Percentiles rank a stretch among this genome's conserved stretches.
These are phyloP conservation scores for Metschnikowia amazonensis DNA, from an alignment of 805 yeast species.

Conservation along the genomic window DNA sequence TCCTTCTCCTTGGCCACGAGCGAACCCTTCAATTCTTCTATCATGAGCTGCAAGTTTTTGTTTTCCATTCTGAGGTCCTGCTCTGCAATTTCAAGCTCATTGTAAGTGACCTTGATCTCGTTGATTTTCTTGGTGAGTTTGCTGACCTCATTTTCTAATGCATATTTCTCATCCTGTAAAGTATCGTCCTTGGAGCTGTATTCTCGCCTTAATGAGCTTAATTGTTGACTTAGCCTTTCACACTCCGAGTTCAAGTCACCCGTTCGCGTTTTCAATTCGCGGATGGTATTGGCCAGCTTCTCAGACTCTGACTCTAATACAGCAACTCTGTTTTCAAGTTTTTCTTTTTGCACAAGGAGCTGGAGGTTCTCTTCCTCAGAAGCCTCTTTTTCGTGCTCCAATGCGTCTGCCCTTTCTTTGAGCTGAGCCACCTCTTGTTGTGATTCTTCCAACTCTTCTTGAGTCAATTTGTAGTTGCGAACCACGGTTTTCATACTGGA, in stretches of 20 bases:
- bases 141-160: slow-evolving; percentile 36
- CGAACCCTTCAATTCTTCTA: slow-evolving; percentile 46
- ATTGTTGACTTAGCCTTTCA: slow-evolving; percentile 43
- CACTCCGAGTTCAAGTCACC: slow-evolving; percentile 51
- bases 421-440: slow-evolving; percentile 8
- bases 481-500: slow-evolving; percentile 73
- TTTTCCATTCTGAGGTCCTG: slow-evolving; percentile 37
- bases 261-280: slow-evolving; percentile 21
- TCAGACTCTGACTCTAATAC: slow-evolving; percentile 10
- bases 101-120: slow-evolving; percentile 38
- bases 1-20: slow-evolving; percentile 28
- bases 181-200: slow-evolving; percentile 31
- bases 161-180: slow-evolving; percentile 37
- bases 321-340: slow-evolving; percentile 41
- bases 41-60: slow-evolving; percentile 39
- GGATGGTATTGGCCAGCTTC: slow-evolving; percentile 19
- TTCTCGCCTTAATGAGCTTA: slow-evolving; percentile 37
- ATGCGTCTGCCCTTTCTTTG: slow-evolving; percentile 9
- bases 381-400: slow-evolving; percentile 35
- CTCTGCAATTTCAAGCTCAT: slow-evolving; percentile 38
- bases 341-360: slow-evolving; percentile 35
- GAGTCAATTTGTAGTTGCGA: slow-evolving; percentile 67
- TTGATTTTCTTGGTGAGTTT: slow-evolving; percentile 38
- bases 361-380: slow-evolving; percentile 6
- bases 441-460: slow-evolving; percentile 51